A percentile compares a stretch with the other conserved stretches of the same genome.
phyloP scores from a whole-genome alignment of 768 basidiomycete species.

The Boletus vermiculosoides region DNA sequence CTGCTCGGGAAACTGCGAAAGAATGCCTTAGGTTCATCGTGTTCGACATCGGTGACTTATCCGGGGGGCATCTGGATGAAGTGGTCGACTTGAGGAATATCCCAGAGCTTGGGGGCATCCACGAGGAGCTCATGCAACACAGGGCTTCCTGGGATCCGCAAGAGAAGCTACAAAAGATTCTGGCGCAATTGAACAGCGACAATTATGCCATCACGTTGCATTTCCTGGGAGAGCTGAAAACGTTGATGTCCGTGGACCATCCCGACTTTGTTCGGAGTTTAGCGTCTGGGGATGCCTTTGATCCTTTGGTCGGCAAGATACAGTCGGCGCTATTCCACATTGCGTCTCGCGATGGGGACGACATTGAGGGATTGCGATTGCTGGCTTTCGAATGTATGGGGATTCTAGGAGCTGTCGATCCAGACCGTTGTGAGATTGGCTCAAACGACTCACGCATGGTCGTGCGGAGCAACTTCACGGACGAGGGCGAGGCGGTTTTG shows the following conservation, averaged over 20 bases:
- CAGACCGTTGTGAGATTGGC: constrained; percentile 80
- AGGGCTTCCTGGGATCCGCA: constrained; percentile 53
- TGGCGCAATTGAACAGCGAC: constrained; percentile 75
- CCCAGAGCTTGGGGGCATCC: constrained; percentile 54
- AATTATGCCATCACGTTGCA: constrained; percentile 76
- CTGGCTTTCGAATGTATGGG: constrained; percentile 90
- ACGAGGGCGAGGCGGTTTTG: constrained; percentile 67
- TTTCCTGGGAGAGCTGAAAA: constrained; percentile 73
- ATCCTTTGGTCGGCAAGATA: constrained; percentile 67
- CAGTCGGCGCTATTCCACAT: constrained; percentile 65
- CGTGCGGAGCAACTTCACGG: constrained; percentile 75
- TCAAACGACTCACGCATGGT: constrained; percentile 62
- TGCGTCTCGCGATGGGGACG: constrained; percentile 78
- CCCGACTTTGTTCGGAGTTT: constrained; percentile 55
- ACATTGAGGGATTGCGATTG: constrained; percentile 60
- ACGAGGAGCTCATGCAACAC: constrained; percentile 40
- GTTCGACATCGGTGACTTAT: constrained; percentile 53
- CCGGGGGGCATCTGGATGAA: constrained; percentile 64
- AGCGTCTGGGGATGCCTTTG: constrained; percentile 84
- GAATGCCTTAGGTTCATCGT: constrained; percentile 70
- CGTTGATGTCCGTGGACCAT: constrained; percentile 53
- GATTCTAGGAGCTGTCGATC: constrained; percentile 89
- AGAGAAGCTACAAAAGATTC: constrained; percentile 58
- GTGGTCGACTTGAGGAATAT: constrained; percentile 77
- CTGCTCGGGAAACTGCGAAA: constrained; percentile 52